Base-by-base conservation (phyloP, 1,284 basidiomycete genomes). In the Termitomyces sp. region DNA sequence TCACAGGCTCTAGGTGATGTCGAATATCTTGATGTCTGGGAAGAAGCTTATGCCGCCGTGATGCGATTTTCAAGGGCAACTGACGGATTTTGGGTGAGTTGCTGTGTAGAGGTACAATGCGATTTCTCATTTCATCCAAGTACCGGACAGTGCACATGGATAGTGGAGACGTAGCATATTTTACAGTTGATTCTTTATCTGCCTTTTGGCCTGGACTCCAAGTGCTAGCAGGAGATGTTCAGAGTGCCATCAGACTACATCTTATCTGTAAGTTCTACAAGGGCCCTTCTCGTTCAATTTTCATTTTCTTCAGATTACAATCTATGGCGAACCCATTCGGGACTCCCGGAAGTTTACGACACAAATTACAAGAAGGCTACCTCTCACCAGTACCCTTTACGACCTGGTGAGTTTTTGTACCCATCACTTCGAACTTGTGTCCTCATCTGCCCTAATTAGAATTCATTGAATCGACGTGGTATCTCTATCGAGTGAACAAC, bases 401-500 rank as follows among this genome's bases (percentile, higher is more conserved):
- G 93, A 54, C 93, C 89, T 56, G 84, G 84, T 84, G 60, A 50
- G 70, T 53, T 39, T 46, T 3, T 8, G 21, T 24, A 18, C 34
- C 21, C 7, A 28, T 16, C 4, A 50, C 13, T 44, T 19, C 30
- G 33, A 5, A 37, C 57, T 6, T 16, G 34, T 5, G 37, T 13
- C 7, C 35, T 38, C 49, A 40, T 50, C 44, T 60, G 18, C 48
- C 16, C 19, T 48, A 41, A 45, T 1, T 68, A 76, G 93, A 97
- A 68, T 93, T 95, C 61, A 80, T 95, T 54, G 93, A 97, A 69
- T 93, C 89, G 21, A 97, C 91, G 2, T 95, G 93, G 81, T 96
- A 95, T 70, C 75, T 97, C 9, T 95, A 97, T 64, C 79, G 88
- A 49, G 92, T 91, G 62, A 59, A 82, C 71, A n/a, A n/a, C 5